Conservation (phyloP, 495 filamentous ascomycete species). For the Beverwykella pulmonaria region DNA sequence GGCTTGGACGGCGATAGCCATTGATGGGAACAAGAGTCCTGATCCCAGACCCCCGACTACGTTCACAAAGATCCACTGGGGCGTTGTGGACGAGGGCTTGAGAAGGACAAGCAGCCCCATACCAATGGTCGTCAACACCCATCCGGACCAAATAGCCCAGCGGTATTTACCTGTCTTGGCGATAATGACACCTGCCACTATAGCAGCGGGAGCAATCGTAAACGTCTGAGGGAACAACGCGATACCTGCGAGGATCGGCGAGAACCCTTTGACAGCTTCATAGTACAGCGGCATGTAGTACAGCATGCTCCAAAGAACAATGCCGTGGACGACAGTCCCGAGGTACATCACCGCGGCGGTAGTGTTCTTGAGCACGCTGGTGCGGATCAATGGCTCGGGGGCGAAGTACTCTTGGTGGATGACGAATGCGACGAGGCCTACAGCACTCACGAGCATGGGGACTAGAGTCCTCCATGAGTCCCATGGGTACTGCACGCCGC, state of each 20-base stretch:
- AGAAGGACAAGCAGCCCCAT: constrained; percentile 53
- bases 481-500: constrained; percentile 58
- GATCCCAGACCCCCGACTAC: constrained; percentile 54
- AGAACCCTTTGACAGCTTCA: constrained; percentile 58
- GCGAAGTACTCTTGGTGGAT: constrained; percentile 46
- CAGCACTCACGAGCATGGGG: constrained; percentile 38
- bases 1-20: constrained; percentile 58
- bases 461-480: constrained; percentile 53
- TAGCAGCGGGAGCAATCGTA: constrained; percentile 54
- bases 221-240: constrained; percentile 63
- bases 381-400: constrained; percentile 57
- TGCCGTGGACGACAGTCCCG: constrained; percentile 56
- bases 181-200: constrained; percentile 52
- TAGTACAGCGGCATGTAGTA: constrained; percentile 70
- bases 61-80: constrained; percentile 54
- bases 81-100: constrained; percentile 48
- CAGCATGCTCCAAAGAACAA: constrained; percentile 58
- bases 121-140: constrained; percentile 54
- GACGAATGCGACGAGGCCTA: constrained; percentile 41
- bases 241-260: constrained; percentile 60
- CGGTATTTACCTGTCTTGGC: constrained; percentile 53
- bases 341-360: constrained; percentile 53
- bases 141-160: constrained; percentile 58
- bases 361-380: constrained; percentile 53
- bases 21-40: constrained; percentile 54